These are phyloP conservation scores for Emericellopsis atlantica DNA, from an alignment of 2,329 filamentous ascomycete species.

Conservation along the genomic window DNA sequence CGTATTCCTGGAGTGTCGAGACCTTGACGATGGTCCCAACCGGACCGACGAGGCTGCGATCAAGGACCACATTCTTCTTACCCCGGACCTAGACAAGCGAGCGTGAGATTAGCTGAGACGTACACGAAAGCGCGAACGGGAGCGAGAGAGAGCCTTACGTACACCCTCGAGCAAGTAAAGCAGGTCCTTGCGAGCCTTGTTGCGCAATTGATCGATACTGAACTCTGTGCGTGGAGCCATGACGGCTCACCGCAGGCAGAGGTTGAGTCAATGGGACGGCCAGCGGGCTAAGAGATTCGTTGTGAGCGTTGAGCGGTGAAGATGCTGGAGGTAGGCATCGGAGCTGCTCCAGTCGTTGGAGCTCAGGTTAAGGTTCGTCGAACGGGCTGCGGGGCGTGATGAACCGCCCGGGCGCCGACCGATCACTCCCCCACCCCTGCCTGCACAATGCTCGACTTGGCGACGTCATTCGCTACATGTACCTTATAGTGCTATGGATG, in stretches of 20 bases:
- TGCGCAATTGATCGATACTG: conserved; percentile 62
- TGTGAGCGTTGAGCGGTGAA: not conserved
- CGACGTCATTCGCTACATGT: not conserved
- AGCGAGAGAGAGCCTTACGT: conserved; percentile 39
- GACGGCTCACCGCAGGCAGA: conserved; percentile 29
- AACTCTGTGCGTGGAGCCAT: conserved; percentile 64
- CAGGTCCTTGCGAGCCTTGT: conserved; percentile 78
- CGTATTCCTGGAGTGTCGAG: conserved; percentile 89
- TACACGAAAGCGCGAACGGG: conserved; percentile 5
- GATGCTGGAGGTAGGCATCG: not conserved
- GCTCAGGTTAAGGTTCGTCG: not conserved
- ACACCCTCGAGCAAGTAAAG: conserved; percentile 88
- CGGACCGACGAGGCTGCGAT: conserved; percentile 78
- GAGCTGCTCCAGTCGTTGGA: not conserved
- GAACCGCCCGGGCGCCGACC: not conserved
- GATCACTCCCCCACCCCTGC: not conserved
- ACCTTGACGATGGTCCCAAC: conserved; percentile 90
- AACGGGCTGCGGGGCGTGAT: not conserved
- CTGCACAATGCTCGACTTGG: not conserved
- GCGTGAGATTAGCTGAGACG: conserved; percentile 4
- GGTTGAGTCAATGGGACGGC: not conserved
- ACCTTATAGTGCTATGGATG: too few relatives aligned
- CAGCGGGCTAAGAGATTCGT: conserved; percentile 1
- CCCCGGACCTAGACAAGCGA: conserved; percentile 64
- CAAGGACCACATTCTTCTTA: conserved; percentile 96